Conservation (phyloP, 371 early-diverging fungal genomes). For the Encephalitozoon intestinalis region DNA sequence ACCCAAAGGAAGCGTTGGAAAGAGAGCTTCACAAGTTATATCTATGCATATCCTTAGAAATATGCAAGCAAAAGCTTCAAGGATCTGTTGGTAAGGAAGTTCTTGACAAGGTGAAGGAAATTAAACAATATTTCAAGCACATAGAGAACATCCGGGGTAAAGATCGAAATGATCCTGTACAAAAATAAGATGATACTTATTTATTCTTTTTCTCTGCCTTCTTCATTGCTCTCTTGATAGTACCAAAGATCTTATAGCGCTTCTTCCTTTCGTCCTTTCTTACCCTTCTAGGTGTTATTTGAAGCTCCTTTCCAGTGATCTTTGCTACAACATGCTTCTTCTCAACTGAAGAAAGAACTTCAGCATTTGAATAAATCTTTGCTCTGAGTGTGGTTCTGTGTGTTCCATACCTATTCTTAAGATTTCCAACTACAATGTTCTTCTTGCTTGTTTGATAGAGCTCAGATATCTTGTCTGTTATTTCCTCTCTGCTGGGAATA, state of each 20-base stretch:
- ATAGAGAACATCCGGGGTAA: not conserved
- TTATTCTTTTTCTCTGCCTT: constrained; percentile 55
- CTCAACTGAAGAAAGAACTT: constrained; percentile 44
- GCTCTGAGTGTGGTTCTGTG: constrained; percentile 46
- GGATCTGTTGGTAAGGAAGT: not conserved
- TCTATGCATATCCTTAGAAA: not conserved
- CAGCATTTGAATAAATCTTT: constrained; percentile 48
- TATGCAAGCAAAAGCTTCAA: not conserved
- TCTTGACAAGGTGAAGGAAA: not conserved
- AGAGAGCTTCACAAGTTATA: not conserved
- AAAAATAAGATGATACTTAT: constrained; percentile 6
- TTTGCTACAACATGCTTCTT: constrained; percentile 47
- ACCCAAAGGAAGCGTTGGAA: not conserved
- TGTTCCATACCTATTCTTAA: constrained; percentile 54
- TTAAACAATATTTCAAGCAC: not conserved
- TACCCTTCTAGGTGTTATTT: constrained; percentile 41
- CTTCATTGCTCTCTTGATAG: constrained; percentile 45
- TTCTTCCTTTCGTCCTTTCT: constrained; percentile 59
- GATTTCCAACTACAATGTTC: constrained; percentile 45
- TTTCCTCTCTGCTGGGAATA: constrained; percentile 51
- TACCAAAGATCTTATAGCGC: constrained; percentile 57
- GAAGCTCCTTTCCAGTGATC: constrained; percentile 44
- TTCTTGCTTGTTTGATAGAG: constrained; percentile 36
- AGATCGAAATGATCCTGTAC: not conserved
- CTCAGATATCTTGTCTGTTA: constrained; percentile 38